Base-by-base conservation (phyloP, 805 yeast species). In the Saccharomycopsis oosterbeekiorum region DNA sequence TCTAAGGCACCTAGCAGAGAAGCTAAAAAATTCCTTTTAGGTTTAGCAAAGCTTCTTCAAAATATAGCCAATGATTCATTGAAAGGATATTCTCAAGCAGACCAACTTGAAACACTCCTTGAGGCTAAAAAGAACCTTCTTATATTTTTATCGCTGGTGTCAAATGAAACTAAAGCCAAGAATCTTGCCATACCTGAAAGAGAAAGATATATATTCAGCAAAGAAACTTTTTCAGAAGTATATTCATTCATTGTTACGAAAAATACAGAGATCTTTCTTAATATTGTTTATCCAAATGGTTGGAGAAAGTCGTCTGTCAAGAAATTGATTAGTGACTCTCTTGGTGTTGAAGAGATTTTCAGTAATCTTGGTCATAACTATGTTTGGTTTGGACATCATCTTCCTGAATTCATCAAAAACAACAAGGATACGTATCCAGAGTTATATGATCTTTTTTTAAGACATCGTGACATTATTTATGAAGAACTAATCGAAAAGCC, bases 11-110 rank as follows among this genome's bases (percentile, higher is more conserved):
- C 81, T 2, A 74, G 74, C 59, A 68, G 73, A 8, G 70, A 70
- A 15, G 76, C 77, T 3, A 77, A 90, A 64, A 79, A 96, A 65
- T 81, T 89, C 0, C 78, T 88, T 56, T 84, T 93, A 64, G 85
- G 88, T 61, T 72, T 93, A 42, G 97, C 97, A 2, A 89, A 90
- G 67, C 84, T 88, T 19, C 74, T 93, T 26, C 98, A 93, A 73
- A 83, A 86, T 66, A 81, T 92, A 74, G 97, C 96, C 0, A 92
- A 93, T 70, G 92, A 90, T 39, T 79, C 96, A 0, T 76, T 47
- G 53, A 54, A 62, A 26, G 53, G 53, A 24, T 47, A 47, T 21
- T 47, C 53, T 21, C 53, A 47, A 9, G 6, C 34, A 9, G n/a
- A 47, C 11, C 36, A 47, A 47, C 53, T n/a, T 21, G 53, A 47